Percentiles rank a stretch among this genome's conserved stretches.
These are phyloP conservation scores for Bjerkandera adusta DNA, from an alignment of 1,284 basidiomycete genomes.

Conservation along the genomic window DNA sequence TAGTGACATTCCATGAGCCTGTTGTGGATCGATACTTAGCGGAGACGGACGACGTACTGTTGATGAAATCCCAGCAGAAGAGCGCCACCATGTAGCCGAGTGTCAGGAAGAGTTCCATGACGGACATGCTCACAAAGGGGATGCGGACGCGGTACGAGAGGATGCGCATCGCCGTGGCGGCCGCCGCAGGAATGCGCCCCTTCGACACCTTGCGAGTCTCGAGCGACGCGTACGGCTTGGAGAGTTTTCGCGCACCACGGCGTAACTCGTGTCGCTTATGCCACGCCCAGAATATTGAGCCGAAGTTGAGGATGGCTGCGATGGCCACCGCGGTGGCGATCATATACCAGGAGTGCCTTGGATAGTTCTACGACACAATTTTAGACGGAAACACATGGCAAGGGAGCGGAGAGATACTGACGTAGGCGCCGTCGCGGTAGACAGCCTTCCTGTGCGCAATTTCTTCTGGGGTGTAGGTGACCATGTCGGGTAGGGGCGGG, in stretches of 20 bases:
- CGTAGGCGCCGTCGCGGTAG: not conserved
- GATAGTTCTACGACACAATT: not conserved
- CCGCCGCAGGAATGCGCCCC: constrained; percentile 19
- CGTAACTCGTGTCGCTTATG: constrained; percentile 9
- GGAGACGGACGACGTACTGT: constrained; percentile 19
- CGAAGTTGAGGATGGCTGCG: constrained; percentile 19
- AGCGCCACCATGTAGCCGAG: constrained; percentile 22
- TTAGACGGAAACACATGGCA: not conserved
- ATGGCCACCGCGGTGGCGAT: constrained; percentile 19
- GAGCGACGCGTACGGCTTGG: not conserved
- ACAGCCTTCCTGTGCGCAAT: not conserved
- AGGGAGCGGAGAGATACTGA: not conserved
- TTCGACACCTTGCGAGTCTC: constrained; percentile 11
- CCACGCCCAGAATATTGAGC: constrained; percentile 19
- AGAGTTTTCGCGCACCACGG: not conserved
- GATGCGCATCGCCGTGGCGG: constrained; percentile 22
- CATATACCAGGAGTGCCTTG: constrained; percentile 17
- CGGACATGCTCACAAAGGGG: constrained; percentile 19
- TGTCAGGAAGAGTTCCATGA: constrained; percentile 20
- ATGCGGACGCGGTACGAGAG: constrained; percentile 23
- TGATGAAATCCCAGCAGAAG: constrained; percentile 24
- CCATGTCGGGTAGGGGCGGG: too few species aligned
- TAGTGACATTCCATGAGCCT: not conserved
- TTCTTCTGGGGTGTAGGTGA: too few species aligned
- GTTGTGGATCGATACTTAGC: not conserved